Percentiles rank a stretch among this genome's conserved stretches.
phyloP scores from a whole-genome alignment of 2,329 filamentous ascomycete species.

The Ilyonectria robusta region DNA sequence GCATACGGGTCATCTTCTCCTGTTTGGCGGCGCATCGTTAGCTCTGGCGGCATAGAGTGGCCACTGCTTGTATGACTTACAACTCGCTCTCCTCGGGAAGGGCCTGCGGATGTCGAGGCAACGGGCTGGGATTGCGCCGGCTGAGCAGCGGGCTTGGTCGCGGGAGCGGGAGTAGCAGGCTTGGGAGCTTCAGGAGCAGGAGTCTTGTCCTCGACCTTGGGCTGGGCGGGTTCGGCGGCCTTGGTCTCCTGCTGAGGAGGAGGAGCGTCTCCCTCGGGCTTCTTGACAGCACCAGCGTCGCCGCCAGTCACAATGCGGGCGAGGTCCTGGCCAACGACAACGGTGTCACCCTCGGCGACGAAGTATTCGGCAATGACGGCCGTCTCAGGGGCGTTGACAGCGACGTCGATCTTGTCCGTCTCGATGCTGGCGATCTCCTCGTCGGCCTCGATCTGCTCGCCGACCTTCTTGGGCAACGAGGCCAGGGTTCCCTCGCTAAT shows the following conservation, averaged over 20 bases:
- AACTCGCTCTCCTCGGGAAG: conserved; percentile 38
- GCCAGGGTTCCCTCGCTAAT: conserved; percentile 50
- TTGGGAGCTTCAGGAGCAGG: conserved; percentile 33
- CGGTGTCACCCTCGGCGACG: conserved; percentile 50
- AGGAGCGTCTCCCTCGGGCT: conserved; percentile 39
- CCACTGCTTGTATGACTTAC: conserved; percentile 27
- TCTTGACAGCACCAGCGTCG: conserved; percentile 34
- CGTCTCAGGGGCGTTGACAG: conserved; percentile 47
- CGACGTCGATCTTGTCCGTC: conserved; percentile 53
- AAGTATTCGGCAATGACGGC: conserved; percentile 49
- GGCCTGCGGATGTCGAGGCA: conserved; percentile 22
- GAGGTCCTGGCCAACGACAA: conserved; percentile 51
- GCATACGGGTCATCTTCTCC: conserved; percentile 73
- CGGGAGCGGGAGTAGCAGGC: conserved; percentile 33
- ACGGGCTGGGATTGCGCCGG: conserved; percentile 30
- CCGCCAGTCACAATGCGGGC: conserved; percentile 49
- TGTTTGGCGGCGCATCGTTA: conserved; percentile 15
- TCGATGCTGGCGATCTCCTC: conserved; percentile 53
- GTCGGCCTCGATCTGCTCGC: conserved; percentile 49
- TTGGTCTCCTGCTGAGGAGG: conserved; percentile 22
- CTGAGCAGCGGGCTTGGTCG: conserved; percentile 38
- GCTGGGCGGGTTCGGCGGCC: conserved; percentile 29
- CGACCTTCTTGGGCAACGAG: conserved; percentile 48
- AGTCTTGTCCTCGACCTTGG: conserved; percentile 32
- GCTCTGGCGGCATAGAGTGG: neutral